Base-by-base conservation (phyloP, 1,284 basidiomycete genomes). In the Microbotryomycetes sp. region DNA sequence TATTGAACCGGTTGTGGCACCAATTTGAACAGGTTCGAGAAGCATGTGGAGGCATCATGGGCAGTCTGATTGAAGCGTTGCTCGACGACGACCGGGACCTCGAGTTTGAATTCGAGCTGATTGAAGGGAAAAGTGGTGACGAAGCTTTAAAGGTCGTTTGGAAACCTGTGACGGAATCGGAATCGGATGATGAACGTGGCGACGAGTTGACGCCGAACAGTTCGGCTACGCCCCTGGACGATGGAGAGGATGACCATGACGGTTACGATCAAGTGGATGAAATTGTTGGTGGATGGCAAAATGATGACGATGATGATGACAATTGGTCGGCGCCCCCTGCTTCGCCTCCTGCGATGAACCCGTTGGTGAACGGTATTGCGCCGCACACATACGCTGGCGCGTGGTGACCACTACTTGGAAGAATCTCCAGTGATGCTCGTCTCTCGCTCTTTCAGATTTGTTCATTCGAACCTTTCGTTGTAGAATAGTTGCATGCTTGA, bases 41-140 rank as follows among this genome's bases (percentile, higher is more conserved):
- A 16, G 28, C 26, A 5, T 58, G 57, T 46, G 57, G 57, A 23
- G 57, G 57, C 5, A 35, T 30, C 18, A 47, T 47, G 7, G 51
- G 41, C 24, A 47, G n/a, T 4, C n/a, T 58, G 24, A 35, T 58
- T 5, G 51, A 58, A 1, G 57, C 57, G 16, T n/a, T 58, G 4
- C 13, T 58, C 15, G 57, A 58, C 16, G 45, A 24, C 3, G 57
- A 45, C 7, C 41, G 23, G 2, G 51, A 35, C 6, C 13, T 24
- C 6, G 51, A 53, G 45, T 58, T 49, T 49, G 51, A 53, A 3
- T 46, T 58, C 6, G 45, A 58, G 23, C 29, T 47, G 13, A 41
- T 29, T 5, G 27, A 11, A 27, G 45, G 30, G 27, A 35, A 26
- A 28, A 23, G 15, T 9, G 57, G 50, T n/a, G 51, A 46, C 7